These are phyloP conservation scores for Dothidotthia symphoricarpi DNA, from an alignment of 2,329 filamentous ascomycete genomes.

Conservation along the genomic window DNA sequence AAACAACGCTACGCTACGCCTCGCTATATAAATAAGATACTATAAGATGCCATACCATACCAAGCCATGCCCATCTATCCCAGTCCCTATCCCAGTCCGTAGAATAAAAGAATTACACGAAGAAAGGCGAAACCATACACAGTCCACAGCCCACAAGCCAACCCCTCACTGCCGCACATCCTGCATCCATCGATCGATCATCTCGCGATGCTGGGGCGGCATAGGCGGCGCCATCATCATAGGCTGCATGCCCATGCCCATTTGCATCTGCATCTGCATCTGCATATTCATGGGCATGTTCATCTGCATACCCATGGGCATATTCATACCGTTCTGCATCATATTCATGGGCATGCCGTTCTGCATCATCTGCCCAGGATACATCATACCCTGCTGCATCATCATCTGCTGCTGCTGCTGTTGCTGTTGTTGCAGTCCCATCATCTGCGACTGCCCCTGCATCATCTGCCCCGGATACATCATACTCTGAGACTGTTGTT, in stretches of 20 bases:
- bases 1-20: no score
- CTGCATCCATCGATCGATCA: slow-evolving; percentile 61
- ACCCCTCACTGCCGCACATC: slow-evolving; percentile 36
- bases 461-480: slow-evolving; percentile 4
- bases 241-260: slow-evolving; percentile 23
- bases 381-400: background rate
- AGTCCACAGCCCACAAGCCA: no score
- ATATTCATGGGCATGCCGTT: slow-evolving; percentile 12
- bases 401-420: background rate
- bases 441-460: slow-evolving; percentile 15
- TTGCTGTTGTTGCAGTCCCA: slow-evolving; percentile 5
- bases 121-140: no score
- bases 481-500: slow-evolving; percentile 1
- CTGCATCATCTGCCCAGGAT: slow-evolving; percentile 3
- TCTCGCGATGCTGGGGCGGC: slow-evolving; percentile 53
- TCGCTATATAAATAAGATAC: no score
- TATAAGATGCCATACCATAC: no score
- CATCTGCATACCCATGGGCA: slow-evolving; percentile 15
- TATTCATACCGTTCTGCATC: slow-evolving; percentile 10
- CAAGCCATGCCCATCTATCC: no score
- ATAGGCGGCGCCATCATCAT: slow-evolving; percentile 34
- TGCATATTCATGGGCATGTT: slow-evolving; percentile 18
- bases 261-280: slow-evolving; percentile 17
- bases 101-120: no score
- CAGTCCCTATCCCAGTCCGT: no score